Evolutionary conservation across 2,329 filamentous ascomycete species (phyloP).

Genomic region (Apiospora pterosperma): DNA sequence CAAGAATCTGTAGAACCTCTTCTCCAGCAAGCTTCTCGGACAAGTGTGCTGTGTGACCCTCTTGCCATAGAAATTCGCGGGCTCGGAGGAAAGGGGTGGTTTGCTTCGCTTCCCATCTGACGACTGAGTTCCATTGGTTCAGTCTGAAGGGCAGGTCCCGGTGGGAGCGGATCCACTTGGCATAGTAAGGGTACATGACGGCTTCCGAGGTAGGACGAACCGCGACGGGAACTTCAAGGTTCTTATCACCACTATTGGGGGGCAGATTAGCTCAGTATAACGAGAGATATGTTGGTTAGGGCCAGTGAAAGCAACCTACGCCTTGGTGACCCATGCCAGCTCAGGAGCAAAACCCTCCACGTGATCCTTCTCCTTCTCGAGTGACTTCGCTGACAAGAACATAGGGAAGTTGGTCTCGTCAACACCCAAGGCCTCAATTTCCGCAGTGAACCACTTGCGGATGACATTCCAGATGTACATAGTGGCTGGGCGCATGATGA

Average conservation of each 20-base stretch:
- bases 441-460: constrained; percentile 63
- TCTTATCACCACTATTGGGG: constrained; percentile 71
- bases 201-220: constrained; percentile 68
- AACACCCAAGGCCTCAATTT: constrained; percentile 88
- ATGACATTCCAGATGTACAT: constrained; percentile 68
- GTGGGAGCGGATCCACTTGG: constrained; percentile 96
- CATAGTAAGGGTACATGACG: constrained; percentile 24
- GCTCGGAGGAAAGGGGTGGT: constrained; percentile 83
- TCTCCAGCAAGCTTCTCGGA: constrained; percentile 76
- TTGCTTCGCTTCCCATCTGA: constrained; percentile 97
- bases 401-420: constrained; percentile 96
- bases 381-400: constrained; percentile 87
- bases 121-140: constrained; percentile 94
- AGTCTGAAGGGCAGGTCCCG: constrained; percentile 89
- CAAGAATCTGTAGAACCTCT: constrained; percentile 90
- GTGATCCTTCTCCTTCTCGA: constrained; percentile 88
- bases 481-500: constrained; percentile 74
- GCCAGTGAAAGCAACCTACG: constrained; percentile 43
- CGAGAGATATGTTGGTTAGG: background rate
- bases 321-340: constrained; percentile 84
- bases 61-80: constrained; percentile 71
- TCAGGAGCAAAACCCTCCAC: constrained; percentile 98
- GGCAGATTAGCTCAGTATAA: background rate
- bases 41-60: constrained; percentile 67
- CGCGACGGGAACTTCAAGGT: constrained; percentile 76